These are phyloP conservation scores for Helichrysum umbraculigerum DNA, from an alignment of 129 eudicot genomes.

Conservation along the genomic window DNA sequence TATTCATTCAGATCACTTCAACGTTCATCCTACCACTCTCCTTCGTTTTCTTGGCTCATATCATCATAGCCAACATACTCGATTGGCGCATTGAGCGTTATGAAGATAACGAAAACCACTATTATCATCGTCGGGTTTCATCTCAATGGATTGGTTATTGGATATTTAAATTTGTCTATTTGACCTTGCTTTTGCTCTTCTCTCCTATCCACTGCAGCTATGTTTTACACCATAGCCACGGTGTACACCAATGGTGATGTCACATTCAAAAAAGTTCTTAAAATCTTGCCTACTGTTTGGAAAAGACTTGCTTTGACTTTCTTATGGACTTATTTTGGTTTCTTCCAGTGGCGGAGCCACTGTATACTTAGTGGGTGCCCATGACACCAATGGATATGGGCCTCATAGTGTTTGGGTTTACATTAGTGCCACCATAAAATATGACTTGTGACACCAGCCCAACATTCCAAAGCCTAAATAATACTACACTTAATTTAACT, in stretches of 20 bases:
- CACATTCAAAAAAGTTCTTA: constrained; percentile 38
- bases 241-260: constrained; percentile 32
- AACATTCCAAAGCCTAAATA: too few relatives aligned
- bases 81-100: constrained; percentile 10
- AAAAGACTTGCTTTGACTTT: constrained; percentile 41
- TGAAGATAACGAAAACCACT: neutral
- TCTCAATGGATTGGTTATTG: constrained; percentile 30
- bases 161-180: constrained; percentile 34
- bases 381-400: too few relatives aligned
- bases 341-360: too few relatives aligned
- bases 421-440: too few relatives aligned
- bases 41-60: constrained; percentile 36
- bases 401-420: too few relatives aligned
- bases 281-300: constrained; percentile 42
- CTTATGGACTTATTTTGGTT: constrained; percentile 42
- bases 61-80: constrained; percentile 9
- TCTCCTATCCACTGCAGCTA: constrained; percentile 43
- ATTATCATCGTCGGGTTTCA: neutral
- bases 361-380: too few relatives aligned
- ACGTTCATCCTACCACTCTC: constrained; percentile 48
- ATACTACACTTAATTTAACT: too few relatives aligned
- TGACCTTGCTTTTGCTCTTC: constrained; percentile 39
- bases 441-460: too few relatives aligned
- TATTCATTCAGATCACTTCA: constrained; percentile 37
- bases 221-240: constrained; percentile 40